Conservation (phyloP, 148 eudicot species). For the Camellia sinensis region DNA sequence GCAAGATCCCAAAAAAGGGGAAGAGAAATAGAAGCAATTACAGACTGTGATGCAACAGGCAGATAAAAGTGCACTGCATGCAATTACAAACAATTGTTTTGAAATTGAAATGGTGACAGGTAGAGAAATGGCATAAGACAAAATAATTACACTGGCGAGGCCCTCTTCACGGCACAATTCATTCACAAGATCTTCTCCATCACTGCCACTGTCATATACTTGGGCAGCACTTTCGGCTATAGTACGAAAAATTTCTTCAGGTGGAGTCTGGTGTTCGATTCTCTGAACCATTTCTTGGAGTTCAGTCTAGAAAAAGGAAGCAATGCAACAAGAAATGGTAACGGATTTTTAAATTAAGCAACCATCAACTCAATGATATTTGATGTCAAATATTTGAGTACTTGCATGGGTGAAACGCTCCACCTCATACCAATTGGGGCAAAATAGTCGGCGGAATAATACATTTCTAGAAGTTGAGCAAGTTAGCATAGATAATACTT, state of each 20-base stretch:
- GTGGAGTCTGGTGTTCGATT: conserved; percentile 34
- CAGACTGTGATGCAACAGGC: background rate
- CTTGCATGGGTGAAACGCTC: background rate
- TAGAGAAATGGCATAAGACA: background rate
- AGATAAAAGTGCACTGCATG: background rate
- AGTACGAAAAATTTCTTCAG: conserved; percentile 34
- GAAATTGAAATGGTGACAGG: background rate
- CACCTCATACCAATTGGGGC: no score
- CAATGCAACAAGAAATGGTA: conserved; percentile 2
- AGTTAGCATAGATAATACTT: background rate
- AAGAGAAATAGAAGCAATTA: background rate
- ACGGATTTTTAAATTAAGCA: background rate
- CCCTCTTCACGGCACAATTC: conserved; percentile 33
- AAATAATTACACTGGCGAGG: conserved; percentile 31
- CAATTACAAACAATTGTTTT: background rate
- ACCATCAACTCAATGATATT: background rate
- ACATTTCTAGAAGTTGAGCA: background rate
- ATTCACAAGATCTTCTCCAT: conserved; percentile 23
- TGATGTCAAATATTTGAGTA: background rate
- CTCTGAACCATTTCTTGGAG: conserved; percentile 34
- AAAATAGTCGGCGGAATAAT: background rate
- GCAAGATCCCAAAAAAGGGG: background rate
- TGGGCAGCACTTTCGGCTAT: conserved; percentile 27
- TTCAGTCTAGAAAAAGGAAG: conserved; percentile 25
- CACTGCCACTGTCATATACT: conserved; percentile 12